Percentiles rank a stretch among this genome's conserved stretches.
These are phyloP conservation scores for Aspergillus luchuensis DNA, from an alignment of 2,329 filamentous ascomycete genomes.

Conservation along the genomic window DNA sequence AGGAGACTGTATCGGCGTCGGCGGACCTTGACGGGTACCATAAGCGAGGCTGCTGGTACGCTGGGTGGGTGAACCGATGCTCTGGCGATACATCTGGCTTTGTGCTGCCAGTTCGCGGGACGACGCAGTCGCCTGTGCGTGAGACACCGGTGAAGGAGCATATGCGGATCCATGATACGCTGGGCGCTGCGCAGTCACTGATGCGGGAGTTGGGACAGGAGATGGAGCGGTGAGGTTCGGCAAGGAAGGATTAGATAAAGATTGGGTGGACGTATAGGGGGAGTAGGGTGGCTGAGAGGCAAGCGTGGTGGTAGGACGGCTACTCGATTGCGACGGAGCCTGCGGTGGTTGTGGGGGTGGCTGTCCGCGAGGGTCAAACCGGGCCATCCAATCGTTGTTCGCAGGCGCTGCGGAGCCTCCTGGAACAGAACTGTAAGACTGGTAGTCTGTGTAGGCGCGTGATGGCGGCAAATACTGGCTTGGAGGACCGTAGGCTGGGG, in stretches of 20 bases:
- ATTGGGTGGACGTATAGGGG: conserved; percentile 30
- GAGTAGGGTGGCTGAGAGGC: conserved; percentile 33
- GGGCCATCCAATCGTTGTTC: conserved; percentile 46
- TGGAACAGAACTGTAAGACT: conserved; percentile 31
- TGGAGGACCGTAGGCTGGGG: conserved; percentile 31
- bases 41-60: conserved; percentile 34
- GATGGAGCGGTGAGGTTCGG: conserved; percentile 35
- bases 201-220: conserved; percentile 38
- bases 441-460: conserved; percentile 38
- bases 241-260: conserved; percentile 28
- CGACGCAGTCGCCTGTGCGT: conserved; percentile 27
- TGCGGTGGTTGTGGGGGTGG: conserved; percentile 27
- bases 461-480: conserved; percentile 32
- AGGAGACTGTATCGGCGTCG: conserved; percentile 35
- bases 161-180: conserved; percentile 33
- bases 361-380: conserved; percentile 44
- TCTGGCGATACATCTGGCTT: conserved; percentile 25
- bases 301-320: conserved; percentile 25
- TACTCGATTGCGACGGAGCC: conserved; percentile 25
- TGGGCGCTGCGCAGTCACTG: conserved; percentile 32
- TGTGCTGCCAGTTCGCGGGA: conserved; percentile 36
- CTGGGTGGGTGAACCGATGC: conserved; percentile 34
- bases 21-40: conserved; percentile 34
- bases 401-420: conserved; percentile 30
- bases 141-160: conserved; percentile 30